Conservation (phyloP, 305 asterid species). For the Salvia sclarea region DNA sequence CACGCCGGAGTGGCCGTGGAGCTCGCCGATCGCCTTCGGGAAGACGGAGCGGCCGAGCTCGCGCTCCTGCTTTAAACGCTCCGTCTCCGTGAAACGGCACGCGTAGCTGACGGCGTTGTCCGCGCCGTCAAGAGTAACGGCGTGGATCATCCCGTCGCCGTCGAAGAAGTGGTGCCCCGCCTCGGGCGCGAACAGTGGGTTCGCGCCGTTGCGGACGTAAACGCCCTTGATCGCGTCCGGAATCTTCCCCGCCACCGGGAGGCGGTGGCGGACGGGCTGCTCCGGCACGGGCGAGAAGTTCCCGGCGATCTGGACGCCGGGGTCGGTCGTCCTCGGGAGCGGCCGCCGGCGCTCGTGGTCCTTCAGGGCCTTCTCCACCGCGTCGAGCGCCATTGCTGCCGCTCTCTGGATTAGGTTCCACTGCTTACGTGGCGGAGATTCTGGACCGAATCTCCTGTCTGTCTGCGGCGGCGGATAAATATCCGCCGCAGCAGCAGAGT, state of each 20-base stretch:
- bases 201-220: slow-evolving; percentile 56
- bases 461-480: slow-evolving; percentile 13
- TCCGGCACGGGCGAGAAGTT: slow-evolving; percentile 93
- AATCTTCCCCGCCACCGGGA: slow-evolving; percentile 42
- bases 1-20: slow-evolving; percentile 52
- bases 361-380: slow-evolving; percentile 60
- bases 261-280: slow-evolving; percentile 48
- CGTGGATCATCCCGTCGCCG: slow-evolving; percentile 63
- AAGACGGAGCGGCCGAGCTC: slow-evolving; percentile 49
- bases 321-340: slow-evolving; percentile 80
- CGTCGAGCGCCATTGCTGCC: slow-evolving; percentile 74
- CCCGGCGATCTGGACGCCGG: slow-evolving; percentile 76
- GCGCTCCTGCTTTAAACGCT: slow-evolving; percentile 40
- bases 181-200: slow-evolving; percentile 46
- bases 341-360: slow-evolving; percentile 60
- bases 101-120: slow-evolving; percentile 44
- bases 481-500: background rate
- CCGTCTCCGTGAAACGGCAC: slow-evolving; percentile 50
- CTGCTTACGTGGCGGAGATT: too few relatives aligned
- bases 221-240: slow-evolving; percentile 43
- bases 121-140: slow-evolving; percentile 32
- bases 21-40: slow-evolving; percentile 55
- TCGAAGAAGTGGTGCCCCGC: slow-evolving; percentile 61
- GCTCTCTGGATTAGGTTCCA: slow-evolving; percentile 68
- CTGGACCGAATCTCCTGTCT: too few relatives aligned